These are phyloP conservation scores for Claviceps sorghi DNA, from an alignment of 2,329 filamentous ascomycete species.

Conservation along the genomic window DNA sequence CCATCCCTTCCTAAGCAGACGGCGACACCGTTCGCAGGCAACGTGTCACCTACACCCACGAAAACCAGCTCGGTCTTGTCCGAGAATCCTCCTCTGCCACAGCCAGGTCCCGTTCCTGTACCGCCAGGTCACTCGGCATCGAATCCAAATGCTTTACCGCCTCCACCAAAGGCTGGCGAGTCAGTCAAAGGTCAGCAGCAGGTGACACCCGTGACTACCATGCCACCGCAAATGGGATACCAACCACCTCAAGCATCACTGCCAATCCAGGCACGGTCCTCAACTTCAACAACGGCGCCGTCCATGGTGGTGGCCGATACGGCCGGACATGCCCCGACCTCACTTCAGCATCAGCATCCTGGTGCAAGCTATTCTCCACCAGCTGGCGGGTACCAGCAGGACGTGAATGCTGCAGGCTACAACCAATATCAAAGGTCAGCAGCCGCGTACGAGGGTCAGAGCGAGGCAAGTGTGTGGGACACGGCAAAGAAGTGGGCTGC, in stretches of 20 bases:
- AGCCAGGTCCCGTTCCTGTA: constrained; percentile 40
- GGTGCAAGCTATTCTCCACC: constrained; percentile 27
- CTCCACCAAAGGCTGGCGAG: constrained; percentile 38
- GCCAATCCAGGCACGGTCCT: constrained; percentile 30
- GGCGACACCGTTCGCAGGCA: constrained; percentile 20
- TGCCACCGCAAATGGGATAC: constrained; percentile 34
- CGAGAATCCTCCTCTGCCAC: constrained; percentile 35
- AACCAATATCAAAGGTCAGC: constrained; percentile 31
- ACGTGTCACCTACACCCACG: constrained; percentile 29
- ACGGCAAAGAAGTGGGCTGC: constrained; percentile 43
- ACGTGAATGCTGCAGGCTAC: constrained; percentile 37
- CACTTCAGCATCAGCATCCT: constrained; percentile 13
- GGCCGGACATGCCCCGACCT: constrained; percentile 10
- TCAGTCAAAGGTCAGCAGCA: constrained; percentile 21
- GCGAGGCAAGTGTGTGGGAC: constrained; percentile 36
- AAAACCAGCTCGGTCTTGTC: constrained; percentile 13
- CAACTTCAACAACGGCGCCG: constrained; percentile 22
- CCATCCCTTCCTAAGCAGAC: constrained; percentile 31
- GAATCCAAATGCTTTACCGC: constrained; percentile 22
- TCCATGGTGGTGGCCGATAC: neutral
- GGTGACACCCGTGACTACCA: constrained; percentile 16
- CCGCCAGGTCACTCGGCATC: constrained; percentile 16
- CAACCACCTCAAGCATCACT: constrained; percentile 29
- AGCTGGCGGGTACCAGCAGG: constrained; percentile 40
- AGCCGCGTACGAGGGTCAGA: constrained; percentile 14